Base-by-base conservation (phyloP, 257 asterid genomes). In the Fraxinus americana region DNA sequence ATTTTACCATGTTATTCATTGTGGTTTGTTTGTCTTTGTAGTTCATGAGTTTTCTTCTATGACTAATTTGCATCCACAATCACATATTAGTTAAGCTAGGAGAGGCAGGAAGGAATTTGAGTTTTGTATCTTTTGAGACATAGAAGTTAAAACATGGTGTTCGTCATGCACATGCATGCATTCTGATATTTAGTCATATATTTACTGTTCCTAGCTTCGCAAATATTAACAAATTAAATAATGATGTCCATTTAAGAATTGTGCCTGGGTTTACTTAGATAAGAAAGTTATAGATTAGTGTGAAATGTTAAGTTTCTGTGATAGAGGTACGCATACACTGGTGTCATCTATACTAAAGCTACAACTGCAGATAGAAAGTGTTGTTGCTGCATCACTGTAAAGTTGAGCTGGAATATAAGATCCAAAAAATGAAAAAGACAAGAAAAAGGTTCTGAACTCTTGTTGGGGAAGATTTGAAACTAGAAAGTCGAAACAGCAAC, bases 1-100 rank as follows among this genome's bases (percentile, higher is more conserved):
- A 68, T 32, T 34, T 45, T 74, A 23, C 70, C 74, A 78, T 83
- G 75, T 63, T 30, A 48, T 7, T n/a, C 19, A 14, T 70, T 76
- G 32, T 72, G n/a, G 67, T 63, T 48, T 36, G 61, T 67, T 71
- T 32, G 50, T 41, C 4, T 63, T 71, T 25, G 72, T 50, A n/a
- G 57, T 67, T 38, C 39, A 14, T 39, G 45, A 67, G 2, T 77
- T 77, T 13, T 39, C 6, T 4, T 80, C 38, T 32, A 4, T 48
- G 34, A 73, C 25, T 32, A 38, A 52, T 75, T 8, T 78, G 73
- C 78, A 13, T 5, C 43, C 48, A 70, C 25, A 8, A 71, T 38
- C 38, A 0, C 32, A 35, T 30, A 13, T 16, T 71, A 10, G 11
- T 59, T 69, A 10, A 36, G 41, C 59, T 11, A 50, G 27, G 23